Evolutionary conservation across 441 rosid genomes (phyloP), one percentile per base, ranked within the genome.

Genomic region (Sinapis alba): DNA sequence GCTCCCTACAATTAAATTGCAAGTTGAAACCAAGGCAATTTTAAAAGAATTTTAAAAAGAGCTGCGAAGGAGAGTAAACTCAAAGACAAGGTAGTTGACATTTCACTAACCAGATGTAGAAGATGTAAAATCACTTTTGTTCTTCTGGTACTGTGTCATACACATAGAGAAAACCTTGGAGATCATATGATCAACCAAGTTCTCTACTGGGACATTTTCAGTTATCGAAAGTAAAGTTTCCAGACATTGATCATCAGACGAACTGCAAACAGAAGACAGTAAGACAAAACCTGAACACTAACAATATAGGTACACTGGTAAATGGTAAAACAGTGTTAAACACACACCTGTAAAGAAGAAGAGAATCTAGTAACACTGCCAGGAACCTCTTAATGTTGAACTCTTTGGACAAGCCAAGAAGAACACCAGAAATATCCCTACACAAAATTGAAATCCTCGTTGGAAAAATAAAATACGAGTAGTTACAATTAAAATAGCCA

Each of bases 321-420:
- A 61, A 6, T 12, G 34, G 65, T 3, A 47, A 70, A 82, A 36
- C 28, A 50, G 60, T 53, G 76, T 64, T 65, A 67, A 24, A 53
- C 78, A 66, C 69, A 68, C 61, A 96, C 98, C 99, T 87, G 85
- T 79, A 74, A 68, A 86, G 88, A 58, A 88, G 84, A 69, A 96
- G 71, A 76, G 97, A 85, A 69, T 79, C 89, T 83, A 96, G 47
- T 75, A 96, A 78, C 73, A 88, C 74, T 51, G 81, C 80, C 74
- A 94, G 81, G 83, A 96, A 96, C 68, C 76, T 90, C 78, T 94
- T 93, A 16, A 89, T 84, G 68, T 89, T 89, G 80, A 90, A 96
- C 82, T 87, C 97, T 79, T 84, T 78, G 16, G 96, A 89, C 64
- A 96, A 80, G 69, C 81, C 91, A 72, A 79, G 69, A 74, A 96